Evolutionary conservation across 1,139 yeast genomes (phyloP).

Genomic region (Zygoascus sp.): DNA sequence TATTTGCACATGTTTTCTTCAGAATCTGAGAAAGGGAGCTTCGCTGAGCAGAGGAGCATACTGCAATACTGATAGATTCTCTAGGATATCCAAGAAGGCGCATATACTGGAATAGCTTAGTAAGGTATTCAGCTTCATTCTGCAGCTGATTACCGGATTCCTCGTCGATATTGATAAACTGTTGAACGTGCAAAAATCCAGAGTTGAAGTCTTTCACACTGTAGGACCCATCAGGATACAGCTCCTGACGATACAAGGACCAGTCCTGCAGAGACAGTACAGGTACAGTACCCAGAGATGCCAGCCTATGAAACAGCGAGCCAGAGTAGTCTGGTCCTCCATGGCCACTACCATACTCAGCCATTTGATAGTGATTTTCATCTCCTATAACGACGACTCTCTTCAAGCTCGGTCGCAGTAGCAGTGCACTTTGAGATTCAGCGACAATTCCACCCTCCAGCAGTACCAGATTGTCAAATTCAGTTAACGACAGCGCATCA

Average conservation of each 20-base stretch:
- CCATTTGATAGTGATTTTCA: background rate
- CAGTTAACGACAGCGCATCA: background rate
- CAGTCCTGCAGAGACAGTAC: background rate
- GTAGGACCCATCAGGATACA: slow-evolving; percentile 1
- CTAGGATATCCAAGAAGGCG: slow-evolving; percentile 44
- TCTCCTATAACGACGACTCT: slow-evolving; percentile 9
- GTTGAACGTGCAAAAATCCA: slow-evolving; percentile 41
- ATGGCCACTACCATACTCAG: background rate
- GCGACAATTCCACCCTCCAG: slow-evolving; percentile 1
- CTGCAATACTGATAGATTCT: slow-evolving; percentile 40
- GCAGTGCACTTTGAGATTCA: slow-evolving; percentile 2
- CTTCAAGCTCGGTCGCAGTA: slow-evolving; percentile 1
- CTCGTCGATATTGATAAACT: slow-evolving; percentile 38
- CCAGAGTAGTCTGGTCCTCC: background rate
- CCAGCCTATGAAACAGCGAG: slow-evolving; percentile 7
- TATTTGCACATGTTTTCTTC: slow-evolving; percentile 25
- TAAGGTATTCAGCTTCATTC: slow-evolving; percentile 51
- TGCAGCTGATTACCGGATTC: background rate
- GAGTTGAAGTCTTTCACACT: slow-evolving; percentile 31
- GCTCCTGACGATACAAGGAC: background rate
- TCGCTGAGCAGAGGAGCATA: slow-evolving; percentile 41
- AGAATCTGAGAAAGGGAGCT: slow-evolving; percentile 31
- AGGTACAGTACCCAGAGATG: background rate
- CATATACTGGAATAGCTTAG: slow-evolving; percentile 47
- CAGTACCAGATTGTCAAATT: slow-evolving; percentile 6